Evolutionary conservation across 345 rosid genomes (phyloP).

Genomic region (Brassica cretica): DNA sequence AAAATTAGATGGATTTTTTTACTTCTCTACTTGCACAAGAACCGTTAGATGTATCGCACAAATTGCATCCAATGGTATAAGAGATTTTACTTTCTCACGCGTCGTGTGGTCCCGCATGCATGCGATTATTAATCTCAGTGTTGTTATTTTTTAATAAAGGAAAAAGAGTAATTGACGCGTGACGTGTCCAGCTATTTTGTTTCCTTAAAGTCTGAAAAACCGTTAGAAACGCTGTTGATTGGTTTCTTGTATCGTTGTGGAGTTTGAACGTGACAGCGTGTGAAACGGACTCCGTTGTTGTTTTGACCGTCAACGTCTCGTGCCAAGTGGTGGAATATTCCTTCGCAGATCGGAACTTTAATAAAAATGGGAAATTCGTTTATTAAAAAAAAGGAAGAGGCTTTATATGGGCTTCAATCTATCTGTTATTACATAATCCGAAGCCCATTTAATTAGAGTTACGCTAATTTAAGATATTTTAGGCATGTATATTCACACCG

Average conservation of each 20-base stretch:
- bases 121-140: conserved; percentile 28
- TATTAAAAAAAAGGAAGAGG: background rate
- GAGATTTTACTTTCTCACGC: conserved; percentile 17
- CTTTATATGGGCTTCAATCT: conserved; percentile 1
- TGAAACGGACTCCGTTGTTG: conserved; percentile 39
- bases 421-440: background rate
- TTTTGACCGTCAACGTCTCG: conserved; percentile 38
- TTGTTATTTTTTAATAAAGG: background rate
- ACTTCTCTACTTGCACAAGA: conserved; percentile 18
- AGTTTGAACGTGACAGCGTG: conserved; percentile 40
- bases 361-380: background rate
- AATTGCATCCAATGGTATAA: conserved; percentile 21
- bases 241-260: conserved; percentile 18
- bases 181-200: conserved; percentile 42
- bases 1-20: background rate
- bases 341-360: background rate
- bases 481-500: background rate
- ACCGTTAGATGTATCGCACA: conserved; percentile 23
- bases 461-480: background rate
- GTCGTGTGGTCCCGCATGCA: conserved; percentile 43
- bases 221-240: conserved; percentile 32
- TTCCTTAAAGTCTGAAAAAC: conserved; percentile 41
- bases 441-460: conserved; percentile 15
- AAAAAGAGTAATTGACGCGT: conserved; percentile 25
- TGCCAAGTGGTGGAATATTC: conserved; percentile 40